Base-by-base conservation (phyloP, 163 green algal genomes). In the Smithsoniella earleae region DNA sequence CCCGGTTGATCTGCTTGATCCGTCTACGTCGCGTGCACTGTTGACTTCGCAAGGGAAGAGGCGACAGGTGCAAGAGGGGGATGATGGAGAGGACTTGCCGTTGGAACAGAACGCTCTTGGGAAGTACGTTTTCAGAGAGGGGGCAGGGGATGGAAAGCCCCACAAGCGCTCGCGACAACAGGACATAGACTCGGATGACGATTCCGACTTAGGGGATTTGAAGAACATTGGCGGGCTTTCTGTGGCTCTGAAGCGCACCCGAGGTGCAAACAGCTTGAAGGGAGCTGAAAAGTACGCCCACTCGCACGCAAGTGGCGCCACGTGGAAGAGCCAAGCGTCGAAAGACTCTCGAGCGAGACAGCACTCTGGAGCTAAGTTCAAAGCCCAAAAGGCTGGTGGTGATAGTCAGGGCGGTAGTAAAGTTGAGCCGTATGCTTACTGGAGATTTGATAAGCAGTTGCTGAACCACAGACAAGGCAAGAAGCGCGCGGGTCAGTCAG, bases 391-490 rank as follows among this genome's bases (percentile, higher is more conserved):
- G 63, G 76, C 88, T 54, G 72, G 74, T 20, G 89, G 89, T 10
- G 89, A 95, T 65, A 82, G 88, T 13, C 91, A 91, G 78, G 85
- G 87, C 49, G 65, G 66, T 20, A 81, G 76, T 54, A 86, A 85
- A 58, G 79, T 97, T 27, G 92, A 98, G 86, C 93, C 93, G 18
- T 97, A 96, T 75, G 92, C 93, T 2, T 98, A 98, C 82, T 98
- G 93, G 93, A 86, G 86, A n/a, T 82, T 98, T 64, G 93, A 98
- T 76, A 81, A 89, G n/a, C 92, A 92, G 58, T 77, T 94, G 80
- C 81, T 96, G 28, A 96, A 95, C 77, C 73, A 82, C 34, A 79
- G 89, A 34, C 38, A 74, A 16, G 74, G 66, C 63, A 96, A 96
- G 82, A 76, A 76, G 44, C 66, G 62, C n/a, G 63, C 40, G 0